Conservation (phyloP, 352 stramenopile genomes). For the Blastocystis hominis region DNA sequence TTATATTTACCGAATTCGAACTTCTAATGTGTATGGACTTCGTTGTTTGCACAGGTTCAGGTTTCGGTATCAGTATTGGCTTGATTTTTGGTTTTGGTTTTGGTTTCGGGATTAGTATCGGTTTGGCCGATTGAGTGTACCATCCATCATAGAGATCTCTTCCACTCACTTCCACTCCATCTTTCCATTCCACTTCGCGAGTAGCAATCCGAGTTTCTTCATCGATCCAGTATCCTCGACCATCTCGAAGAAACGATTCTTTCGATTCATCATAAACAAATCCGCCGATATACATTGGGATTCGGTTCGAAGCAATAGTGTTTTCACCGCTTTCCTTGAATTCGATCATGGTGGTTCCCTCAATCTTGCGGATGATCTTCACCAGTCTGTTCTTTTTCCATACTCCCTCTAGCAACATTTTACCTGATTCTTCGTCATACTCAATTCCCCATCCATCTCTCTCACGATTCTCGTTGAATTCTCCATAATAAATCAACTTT, state of each 20-base stretch:
- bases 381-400: background rate
- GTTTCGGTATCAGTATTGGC: no score
- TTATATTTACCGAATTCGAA: no score
- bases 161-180: background rate
- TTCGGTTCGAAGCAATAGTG: background rate
- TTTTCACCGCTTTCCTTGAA: background rate
- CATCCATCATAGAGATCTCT: background rate
- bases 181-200: background rate
- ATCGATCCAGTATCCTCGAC: background rate
- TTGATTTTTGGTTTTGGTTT: no score
- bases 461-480: background rate
- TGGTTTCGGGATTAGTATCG: no score
- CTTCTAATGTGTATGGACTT: no score
- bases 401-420: background rate
- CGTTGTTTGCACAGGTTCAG: no score
- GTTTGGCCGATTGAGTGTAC: background rate
- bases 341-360: background rate
- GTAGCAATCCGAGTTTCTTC: background rate
- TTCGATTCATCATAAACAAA: background rate
- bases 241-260: background rate
- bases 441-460: background rate
- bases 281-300: background rate
- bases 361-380: background rate
- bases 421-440: background rate
- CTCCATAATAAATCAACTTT: constrained; percentile 2